phyloP scores from a whole-genome alignment of 768 basidiomycete species.

The Scleroderma bovista region DNA sequence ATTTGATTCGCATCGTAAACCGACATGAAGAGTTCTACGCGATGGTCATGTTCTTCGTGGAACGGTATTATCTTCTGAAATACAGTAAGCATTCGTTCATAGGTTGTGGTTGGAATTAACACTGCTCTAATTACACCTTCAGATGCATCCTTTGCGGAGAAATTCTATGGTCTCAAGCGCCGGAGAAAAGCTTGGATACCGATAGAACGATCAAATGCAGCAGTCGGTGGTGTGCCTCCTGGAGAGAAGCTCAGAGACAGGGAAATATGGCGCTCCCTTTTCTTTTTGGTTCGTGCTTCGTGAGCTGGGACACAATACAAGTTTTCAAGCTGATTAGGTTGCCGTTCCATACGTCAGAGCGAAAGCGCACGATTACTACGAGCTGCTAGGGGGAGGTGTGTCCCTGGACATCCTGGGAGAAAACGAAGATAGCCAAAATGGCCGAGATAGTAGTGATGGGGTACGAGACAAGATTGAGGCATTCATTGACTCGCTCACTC shows the following conservation, averaged over 20 bases:
- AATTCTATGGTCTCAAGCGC: slow-evolving; percentile 91
- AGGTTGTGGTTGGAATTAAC: not conserved
- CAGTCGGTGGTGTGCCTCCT: slow-evolving; percentile 57
- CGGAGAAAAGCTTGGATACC: slow-evolving; percentile 67
- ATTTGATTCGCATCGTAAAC: slow-evolving; percentile 87
- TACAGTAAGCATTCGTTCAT: slow-evolving; percentile 53
- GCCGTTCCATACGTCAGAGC: slow-evolving; percentile 86
- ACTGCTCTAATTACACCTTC: slow-evolving; percentile 5
- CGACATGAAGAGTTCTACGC: slow-evolving; percentile 97
- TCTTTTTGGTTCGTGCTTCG: slow-evolving; percentile 64
- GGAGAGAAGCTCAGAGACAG: slow-evolving; percentile 60
- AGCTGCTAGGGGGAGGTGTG: slow-evolving; percentile 80
- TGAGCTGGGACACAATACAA: not conserved
- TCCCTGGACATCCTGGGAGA: slow-evolving; percentile 62
- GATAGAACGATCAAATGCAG: slow-evolving; percentile 59
- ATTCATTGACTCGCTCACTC: not conserved
- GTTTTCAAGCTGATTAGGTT: slow-evolving; percentile 37
- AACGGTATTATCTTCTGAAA: slow-evolving; percentile 83
- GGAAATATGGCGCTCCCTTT: slow-evolving; percentile 72
- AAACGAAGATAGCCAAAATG: slow-evolving; percentile 38
- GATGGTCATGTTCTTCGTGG: slow-evolving; percentile 80
- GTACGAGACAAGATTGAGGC: slow-evolving; percentile 30
- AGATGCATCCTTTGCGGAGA: slow-evolving; percentile 94
- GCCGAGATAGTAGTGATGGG: slow-evolving; percentile 46
- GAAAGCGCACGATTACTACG: slow-evolving; percentile 87